Evolutionary conservation across 768 basidiomycete genomes (phyloP), one percentile per base, ranked within the genome.

Genomic region (Exidia glandulosa): DNA sequence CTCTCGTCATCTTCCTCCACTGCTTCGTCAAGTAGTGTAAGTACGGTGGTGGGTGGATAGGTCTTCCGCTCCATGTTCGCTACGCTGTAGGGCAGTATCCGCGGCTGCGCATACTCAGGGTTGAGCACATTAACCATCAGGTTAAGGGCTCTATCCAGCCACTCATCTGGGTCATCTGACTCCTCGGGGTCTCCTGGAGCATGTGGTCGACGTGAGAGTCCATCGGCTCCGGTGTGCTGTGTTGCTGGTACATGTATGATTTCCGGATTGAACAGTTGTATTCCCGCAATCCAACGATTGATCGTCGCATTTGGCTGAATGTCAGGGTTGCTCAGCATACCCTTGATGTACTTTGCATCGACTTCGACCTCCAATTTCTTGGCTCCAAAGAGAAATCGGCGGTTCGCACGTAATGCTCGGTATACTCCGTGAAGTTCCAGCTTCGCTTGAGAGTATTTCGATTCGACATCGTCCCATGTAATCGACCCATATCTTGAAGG

Each of bases 341-440:
- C 76, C 27, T 68, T 65, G 32, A 77, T 69, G 58, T 75, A 79
- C 4, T 66, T 63, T 0, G 75, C 73, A 57, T 78, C 73, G 1
- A 75, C 71, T 59, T 76, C 73, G 16, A 77, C 67, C 0, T 70
- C 60, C 0, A 80, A 63, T 13, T 74, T 71, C 3, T 68, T 57
- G 1, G 71, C 27, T 0, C 73, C 70, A 34, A 75, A 67, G 13
- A 75, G 1, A 23, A 13, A 27, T 9, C 2, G 25, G 10, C 47
- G 47, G 4, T 29, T 9, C 23, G 32, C 23, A 13, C 34, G 31
- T 2, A 59, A 13, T 10, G 62, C 62, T 3, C 56, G 48, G 31
- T 27, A 64, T 6, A 63, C 14, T 1, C 63, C 57, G 55, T 61
- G 59, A 9, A 63, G 48, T 56, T 64, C 62, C 3, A 64, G 14